A percentile compares a stretch with the other conserved stretches of the same genome.
phyloP scores from a whole-genome alignment of 1,139 yeast genomes.

The Blastobotrys niveus region DNA sequence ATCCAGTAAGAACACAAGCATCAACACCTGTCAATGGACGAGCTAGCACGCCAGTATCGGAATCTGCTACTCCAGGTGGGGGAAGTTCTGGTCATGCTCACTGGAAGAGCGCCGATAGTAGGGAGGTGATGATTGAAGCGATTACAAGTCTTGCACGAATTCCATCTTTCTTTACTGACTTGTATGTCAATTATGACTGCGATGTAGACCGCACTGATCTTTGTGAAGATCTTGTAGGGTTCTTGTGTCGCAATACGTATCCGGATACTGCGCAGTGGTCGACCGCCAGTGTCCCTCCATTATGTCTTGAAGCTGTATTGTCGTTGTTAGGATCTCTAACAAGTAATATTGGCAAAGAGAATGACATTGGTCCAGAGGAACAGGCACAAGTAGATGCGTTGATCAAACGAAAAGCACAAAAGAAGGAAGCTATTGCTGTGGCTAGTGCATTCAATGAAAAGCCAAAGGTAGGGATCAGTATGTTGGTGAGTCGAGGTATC shows the following conservation, averaged over 20 bases:
- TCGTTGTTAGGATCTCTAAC: slow-evolving; percentile 62
- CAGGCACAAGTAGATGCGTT: slow-evolving; percentile 24
- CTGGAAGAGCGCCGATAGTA: slow-evolving; percentile 41
- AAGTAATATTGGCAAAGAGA: slow-evolving; percentile 38
- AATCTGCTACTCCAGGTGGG: too few species aligned
- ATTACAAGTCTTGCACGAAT: slow-evolving; percentile 72
- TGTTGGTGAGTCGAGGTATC: slow-evolving; percentile 58
- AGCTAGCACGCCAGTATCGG: slow-evolving; percentile 5
- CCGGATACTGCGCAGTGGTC: slow-evolving; percentile 74
- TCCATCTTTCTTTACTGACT: slow-evolving; percentile 67
- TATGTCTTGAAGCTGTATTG: slow-evolving; percentile 82
- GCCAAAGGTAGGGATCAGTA: slow-evolving; percentile 68
- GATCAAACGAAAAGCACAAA: slow-evolving; percentile 45
- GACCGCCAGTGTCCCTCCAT: slow-evolving; percentile 86
- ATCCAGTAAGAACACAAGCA: slow-evolving; percentile 20
- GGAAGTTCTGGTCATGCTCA: background rate
- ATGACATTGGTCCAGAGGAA: slow-evolving; percentile 9
- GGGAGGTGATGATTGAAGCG: slow-evolving; percentile 81
- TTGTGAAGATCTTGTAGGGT: slow-evolving; percentile 60
- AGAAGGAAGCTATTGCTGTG: slow-evolving; percentile 70
- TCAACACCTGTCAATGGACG: slow-evolving; percentile 17
- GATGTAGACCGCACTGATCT: slow-evolving; percentile 83
- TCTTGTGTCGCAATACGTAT: slow-evolving; percentile 67
- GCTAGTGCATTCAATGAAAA: slow-evolving; percentile 69
- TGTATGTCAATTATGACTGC: slow-evolving; percentile 85